Conservation (phyloP, 495 filamentous ascomycete genomes). For the Aspergillus wentii region DNA sequence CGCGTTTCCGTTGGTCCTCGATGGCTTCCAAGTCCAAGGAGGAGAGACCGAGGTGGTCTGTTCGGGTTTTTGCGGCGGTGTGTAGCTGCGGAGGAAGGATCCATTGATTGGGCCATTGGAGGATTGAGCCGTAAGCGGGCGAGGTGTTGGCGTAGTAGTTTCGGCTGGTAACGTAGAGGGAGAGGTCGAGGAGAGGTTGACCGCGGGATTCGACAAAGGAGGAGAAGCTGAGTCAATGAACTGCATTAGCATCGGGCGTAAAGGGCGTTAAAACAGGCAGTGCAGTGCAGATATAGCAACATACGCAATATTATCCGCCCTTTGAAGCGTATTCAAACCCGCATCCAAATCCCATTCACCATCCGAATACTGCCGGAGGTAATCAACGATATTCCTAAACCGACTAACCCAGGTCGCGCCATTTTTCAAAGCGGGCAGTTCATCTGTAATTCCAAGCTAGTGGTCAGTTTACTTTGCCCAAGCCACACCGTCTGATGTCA, state of each 20-base stretch:
- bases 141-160: constrained; percentile 74
- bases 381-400: constrained; percentile 67
- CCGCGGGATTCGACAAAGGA: constrained; percentile 62
- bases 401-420: constrained; percentile 59
- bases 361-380: constrained; percentile 53
- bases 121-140: constrained; percentile 67
- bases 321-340: constrained; percentile 36
- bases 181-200: constrained; percentile 67
- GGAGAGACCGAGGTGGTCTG: constrained; percentile 69
- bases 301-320: constrained; percentile 54
- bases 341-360: constrained; percentile 53
- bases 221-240: constrained; percentile 35
- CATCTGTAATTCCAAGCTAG: constrained; percentile 46
- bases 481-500: too few relatives aligned
- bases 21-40: constrained; percentile 56
- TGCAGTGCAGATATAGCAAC: too few relatives aligned
- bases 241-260: too few relatives aligned
- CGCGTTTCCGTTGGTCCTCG: constrained; percentile 37
- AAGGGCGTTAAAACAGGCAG: too few relatives aligned
- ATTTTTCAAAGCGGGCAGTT: constrained; percentile 70
- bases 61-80: constrained; percentile 59
- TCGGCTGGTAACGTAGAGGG: constrained; percentile 79
- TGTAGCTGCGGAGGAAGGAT: constrained; percentile 65
- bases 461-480: too few relatives aligned
- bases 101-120: constrained; percentile 82